Base-by-base conservation (phyloP, 2,329 filamentous ascomycete genomes). In the Monosporascus ibericus region DNA sequence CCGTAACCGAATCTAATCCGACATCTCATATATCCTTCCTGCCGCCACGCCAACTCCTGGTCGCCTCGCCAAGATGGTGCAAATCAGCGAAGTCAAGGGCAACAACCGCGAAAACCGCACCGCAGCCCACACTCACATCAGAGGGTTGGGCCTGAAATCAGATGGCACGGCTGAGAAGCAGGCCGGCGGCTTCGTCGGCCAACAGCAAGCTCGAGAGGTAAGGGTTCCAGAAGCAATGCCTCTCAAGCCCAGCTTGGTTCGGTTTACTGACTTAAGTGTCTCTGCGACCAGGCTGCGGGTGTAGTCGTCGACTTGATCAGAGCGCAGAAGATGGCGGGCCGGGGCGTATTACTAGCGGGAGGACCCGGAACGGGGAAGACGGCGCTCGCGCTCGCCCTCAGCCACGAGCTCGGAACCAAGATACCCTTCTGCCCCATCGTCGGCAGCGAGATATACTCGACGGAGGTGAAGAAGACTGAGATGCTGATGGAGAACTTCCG, bases 401-500 rank as follows among this genome's bases (percentile, higher is more conserved):
- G 90, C 71, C 94, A 97, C 74, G 94, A 99, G 72, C 80, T 99
- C 60, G 94, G 94, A 62, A 96, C 92, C 48, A 97, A 96, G 77
- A 95, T 99, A 52, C 94, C 94, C 6, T 99, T 99, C 70, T 96
- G 94, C 72, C 92, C 92, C 39, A 97, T 99, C 68, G 94, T 96
- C 50, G 94, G 92, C 63, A 96, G 92, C 77, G 94, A 99, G 73
- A 88, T 99, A 65, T 99, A 96, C 76, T 96, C 90, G 62, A 87
- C 92, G 46, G 94, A 99, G 73, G 92, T 99, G 58, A 99, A 99
- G 84, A 99, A 99, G 84, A 99, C 94, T 48, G 94, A 99, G 73
- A 88, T 95, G 60, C 76, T 99, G 68, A 97, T 97, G 94, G 94
- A 99, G 79, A 97, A 97, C 76, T 99, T 99, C 72, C 84, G 94